Base-by-base conservation (phyloP, 2,329 filamentous ascomycete species). In the Podosphaera leucotricha region DNA sequence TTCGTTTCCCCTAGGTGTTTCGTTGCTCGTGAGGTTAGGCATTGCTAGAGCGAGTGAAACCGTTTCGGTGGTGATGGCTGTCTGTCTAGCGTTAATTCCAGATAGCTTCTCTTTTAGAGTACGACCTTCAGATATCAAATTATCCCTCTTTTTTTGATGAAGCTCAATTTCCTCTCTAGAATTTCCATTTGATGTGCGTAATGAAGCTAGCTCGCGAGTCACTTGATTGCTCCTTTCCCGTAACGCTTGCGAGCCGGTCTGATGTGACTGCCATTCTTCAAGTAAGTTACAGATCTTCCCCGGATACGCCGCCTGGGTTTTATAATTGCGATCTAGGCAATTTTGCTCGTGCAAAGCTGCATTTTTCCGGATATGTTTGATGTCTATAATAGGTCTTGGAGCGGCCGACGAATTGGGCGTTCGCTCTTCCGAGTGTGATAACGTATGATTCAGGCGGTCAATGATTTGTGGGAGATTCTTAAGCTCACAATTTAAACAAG, bases 361-460 rank as follows among this genome's bases (percentile, higher is more conserved):
- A 61, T 92, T 81, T 56, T 84, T 72, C 46, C 86, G 85, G 59
- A 98, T 93, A 63, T 90, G 79, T 60, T 83, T 87, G 57, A 92
- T 70, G 63, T 94, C 80, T 51, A 92, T 70, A 40, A 71, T 71
- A 21, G 82, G 74, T 58, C 83, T 87, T 10, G 84, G 85, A 13
- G 82, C 85, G 43, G 71, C 77, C 1, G 79, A 67, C 3, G 80
- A 80, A 43, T 71, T 77, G 1, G 79, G 67, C 3, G 80, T 80
- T 38, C 53, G 49, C 46, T 47, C 35, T 24, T 38, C 50, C 4
- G 53, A 49, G 24, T n/a, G 38, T 3, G 28, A 6, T n/a, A 52
- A 49, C 6, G 50, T 38, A 44, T 54, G 51, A 33, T 33, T 33
- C 28, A 33, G 28, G 28, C 28, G 28, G 15, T 33, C 3, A 33